Evolutionary conservation across 352 stramenopile species (phyloP).

Genomic region (Phytopythium ostracodes): DNA sequence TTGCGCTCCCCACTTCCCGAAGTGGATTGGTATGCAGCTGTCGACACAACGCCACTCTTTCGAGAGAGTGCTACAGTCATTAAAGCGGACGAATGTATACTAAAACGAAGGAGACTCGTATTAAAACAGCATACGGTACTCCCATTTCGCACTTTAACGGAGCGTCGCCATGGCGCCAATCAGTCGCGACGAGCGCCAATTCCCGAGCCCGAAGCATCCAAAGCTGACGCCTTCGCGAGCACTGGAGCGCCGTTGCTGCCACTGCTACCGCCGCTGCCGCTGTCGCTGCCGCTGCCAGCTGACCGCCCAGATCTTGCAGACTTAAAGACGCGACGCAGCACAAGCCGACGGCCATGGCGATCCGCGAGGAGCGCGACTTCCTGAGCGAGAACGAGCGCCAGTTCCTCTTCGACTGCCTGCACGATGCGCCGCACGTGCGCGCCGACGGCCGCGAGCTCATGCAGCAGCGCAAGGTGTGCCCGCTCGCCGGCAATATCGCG

Average conservation of each 20-base stretch:
- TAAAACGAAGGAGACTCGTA: too few relatives aligned
- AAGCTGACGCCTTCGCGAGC: background rate
- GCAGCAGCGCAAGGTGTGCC: conserved; percentile 64
- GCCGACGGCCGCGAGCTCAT: conserved; percentile 75
- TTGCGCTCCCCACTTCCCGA: background rate
- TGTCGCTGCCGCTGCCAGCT: background rate
- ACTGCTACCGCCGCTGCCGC: background rate
- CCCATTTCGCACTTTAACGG: background rate
- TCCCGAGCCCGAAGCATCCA: background rate
- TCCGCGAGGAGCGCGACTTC: conserved; percentile 65
- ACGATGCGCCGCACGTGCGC: conserved; percentile 51
- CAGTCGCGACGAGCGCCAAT: background rate
- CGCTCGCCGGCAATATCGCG: too few relatives aligned
- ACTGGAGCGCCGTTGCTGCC: background rate
- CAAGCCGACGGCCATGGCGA: conserved; percentile 27
- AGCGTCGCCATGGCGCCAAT: conserved; percentile 1
- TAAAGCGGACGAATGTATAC: too few relatives aligned
- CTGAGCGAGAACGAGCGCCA: conserved; percentile 79
- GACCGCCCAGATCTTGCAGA: too few relatives aligned
- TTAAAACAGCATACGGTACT: background rate
- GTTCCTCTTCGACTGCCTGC: conserved; percentile 68
- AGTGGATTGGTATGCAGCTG: background rate
- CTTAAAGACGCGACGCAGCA: too few relatives aligned
- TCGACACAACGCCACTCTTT: background rate
- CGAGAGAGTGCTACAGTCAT: background rate